These are phyloP conservation scores for Apiospora pterosperma DNA, from an alignment of 2,329 filamentous ascomycete genomes.

Conservation along the genomic window DNA sequence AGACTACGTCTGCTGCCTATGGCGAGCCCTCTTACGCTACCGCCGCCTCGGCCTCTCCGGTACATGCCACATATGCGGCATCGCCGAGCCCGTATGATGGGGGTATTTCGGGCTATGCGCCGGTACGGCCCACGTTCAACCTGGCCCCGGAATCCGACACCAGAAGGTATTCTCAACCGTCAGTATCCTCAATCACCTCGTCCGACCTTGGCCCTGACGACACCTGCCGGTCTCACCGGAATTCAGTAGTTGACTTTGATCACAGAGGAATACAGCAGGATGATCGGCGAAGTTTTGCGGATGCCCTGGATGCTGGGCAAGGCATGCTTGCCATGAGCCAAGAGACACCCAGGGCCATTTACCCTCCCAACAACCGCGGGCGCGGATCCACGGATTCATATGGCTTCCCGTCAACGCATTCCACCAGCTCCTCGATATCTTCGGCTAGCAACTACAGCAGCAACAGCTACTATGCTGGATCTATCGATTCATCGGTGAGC, in stretches of 20 bases:
- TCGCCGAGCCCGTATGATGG: conserved; percentile 68
- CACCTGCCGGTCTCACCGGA: conserved; percentile 46
- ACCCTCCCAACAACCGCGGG: conserved; percentile 61
- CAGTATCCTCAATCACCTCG: conserved; percentile 58
- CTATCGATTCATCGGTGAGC: conserved; percentile 78
- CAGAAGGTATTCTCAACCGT: conserved; percentile 81
- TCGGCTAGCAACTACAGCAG: conserved; percentile 75
- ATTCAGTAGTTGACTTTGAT: conserved; percentile 62
- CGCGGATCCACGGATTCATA: conserved; percentile 82
- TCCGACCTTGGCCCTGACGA: conserved; percentile 38
- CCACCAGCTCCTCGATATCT: conserved; percentile 86
- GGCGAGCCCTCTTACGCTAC: conserved; percentile 67
- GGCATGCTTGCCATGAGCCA: conserved; percentile 96
- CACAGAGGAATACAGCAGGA: conserved; percentile 53
- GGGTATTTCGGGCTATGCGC: conserved; percentile 66
- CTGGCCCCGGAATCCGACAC: conserved; percentile 54
- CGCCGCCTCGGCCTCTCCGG: conserved; percentile 63
- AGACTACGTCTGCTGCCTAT: conserved; percentile 61
- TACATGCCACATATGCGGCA: conserved; percentile 62
- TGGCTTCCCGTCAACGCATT: conserved; percentile 83
- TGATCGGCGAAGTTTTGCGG: conserved; percentile 71
- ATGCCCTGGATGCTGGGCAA: conserved; percentile 87
- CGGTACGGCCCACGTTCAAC: conserved; percentile 56
- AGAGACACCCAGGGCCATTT: conserved; percentile 88
- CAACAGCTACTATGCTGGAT: conserved; percentile 74